Conservation (phyloP, 148 eudicot genomes). For the Talinum fruticosum region DNA sequence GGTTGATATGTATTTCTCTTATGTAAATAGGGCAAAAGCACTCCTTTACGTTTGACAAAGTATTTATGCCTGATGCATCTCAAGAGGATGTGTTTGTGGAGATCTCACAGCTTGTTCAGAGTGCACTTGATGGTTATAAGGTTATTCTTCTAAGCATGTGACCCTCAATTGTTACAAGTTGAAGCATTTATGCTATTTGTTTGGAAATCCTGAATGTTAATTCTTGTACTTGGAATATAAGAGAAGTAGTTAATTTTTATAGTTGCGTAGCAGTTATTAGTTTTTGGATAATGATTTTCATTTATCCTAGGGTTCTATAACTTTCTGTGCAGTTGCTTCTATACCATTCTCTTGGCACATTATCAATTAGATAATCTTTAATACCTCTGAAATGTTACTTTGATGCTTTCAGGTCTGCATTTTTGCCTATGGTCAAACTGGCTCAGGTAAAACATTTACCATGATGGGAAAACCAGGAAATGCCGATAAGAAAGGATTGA, state of each 20-base stretch:
- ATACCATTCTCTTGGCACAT: not conserved
- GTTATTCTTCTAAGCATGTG: too few species aligned
- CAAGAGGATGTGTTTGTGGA: slow-evolving; percentile 94
- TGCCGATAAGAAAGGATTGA: slow-evolving; percentile 73
- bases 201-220: not conserved
- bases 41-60: slow-evolving; percentile 82
- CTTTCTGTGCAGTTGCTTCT: not conserved
- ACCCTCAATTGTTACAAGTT: too few species aligned
- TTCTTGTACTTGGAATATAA: too few species aligned
- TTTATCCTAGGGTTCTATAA: not conserved
- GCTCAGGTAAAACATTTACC: slow-evolving; percentile 94
- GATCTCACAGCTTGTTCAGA: slow-evolving; percentile 98
- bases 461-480: slow-evolving; percentile 95
- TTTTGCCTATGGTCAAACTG: slow-evolving; percentile 98
- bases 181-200: too few species aligned
- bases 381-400: slow-evolving; percentile 11
- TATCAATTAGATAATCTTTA: not conserved
- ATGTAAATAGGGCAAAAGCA: slow-evolving; percentile 71
- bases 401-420: slow-evolving; percentile 67
- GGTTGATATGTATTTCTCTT: slow-evolving; percentile 8
- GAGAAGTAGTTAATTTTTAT: too few species aligned
- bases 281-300: not conserved
- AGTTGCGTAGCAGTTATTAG: too few species aligned
- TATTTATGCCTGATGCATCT: slow-evolving; percentile 74
- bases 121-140: slow-evolving; percentile 99